Evolutionary conservation across 306 rosid genomes (phyloP), one percentile per base, ranked within the genome.

Genomic region (Phaseolus lunatus): DNA sequence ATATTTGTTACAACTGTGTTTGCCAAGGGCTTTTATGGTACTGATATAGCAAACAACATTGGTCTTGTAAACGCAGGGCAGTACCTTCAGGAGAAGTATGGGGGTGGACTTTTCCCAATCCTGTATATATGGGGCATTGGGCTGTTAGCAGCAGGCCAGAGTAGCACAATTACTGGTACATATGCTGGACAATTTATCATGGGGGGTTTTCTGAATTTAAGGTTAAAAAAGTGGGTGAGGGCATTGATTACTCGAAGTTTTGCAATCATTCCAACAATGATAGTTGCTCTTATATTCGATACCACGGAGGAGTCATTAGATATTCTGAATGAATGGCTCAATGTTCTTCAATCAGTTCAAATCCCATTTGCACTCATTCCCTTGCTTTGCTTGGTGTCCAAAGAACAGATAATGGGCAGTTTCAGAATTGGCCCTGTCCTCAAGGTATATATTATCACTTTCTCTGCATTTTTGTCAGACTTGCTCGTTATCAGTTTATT

Each of bases 181-280:
- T 96, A 96, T 83, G 98, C 99, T 9, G 99, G 99, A n/a, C 99
- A 96, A 72, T 96, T 96, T 76, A 96, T 96, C 78, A 96, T 96
- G 99, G 97, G 97, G 16, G 99, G 99, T 47, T 96, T 96, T 77
- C 84, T 96, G 37, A 86, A 92, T 82, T 79, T 96, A 74, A 89
- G 81, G 90, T 65, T 96, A 89, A 96, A 96, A 80, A 96, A 96
- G 85, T 96, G 99, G 99, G 59, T 86, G 7, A 85, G 99, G 85
- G 89, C 99, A 5, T 79, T 96, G 75, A 96, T 96, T 22, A 96
- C 99, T 0, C 88, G 99, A 75, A 91, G 97, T 79, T 96, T 29
- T 15, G 98, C 99, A 18, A 92, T 96, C 44, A 74, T 92, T 29
- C 99, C 99, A 19, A 96, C 99, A 18, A 88, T 96, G 61, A 86